Evolutionary conservation across 192 early-diverging fungal genomes (phyloP), one percentile per base, ranked within the genome.

Genomic region (Physocladia obscura): DNA sequence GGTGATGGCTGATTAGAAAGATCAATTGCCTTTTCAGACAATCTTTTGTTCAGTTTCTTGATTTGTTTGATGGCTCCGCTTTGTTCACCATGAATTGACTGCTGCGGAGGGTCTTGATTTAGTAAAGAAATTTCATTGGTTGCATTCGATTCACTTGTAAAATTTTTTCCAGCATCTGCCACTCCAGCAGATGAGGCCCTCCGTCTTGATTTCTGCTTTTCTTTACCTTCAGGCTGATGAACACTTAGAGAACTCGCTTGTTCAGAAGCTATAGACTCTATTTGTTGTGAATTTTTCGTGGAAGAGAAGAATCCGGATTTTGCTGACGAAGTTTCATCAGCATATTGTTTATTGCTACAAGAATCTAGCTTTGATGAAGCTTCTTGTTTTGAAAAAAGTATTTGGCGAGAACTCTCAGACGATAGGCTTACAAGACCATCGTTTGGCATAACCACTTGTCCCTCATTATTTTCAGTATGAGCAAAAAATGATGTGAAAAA

Each of bases 401-500:
- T 15, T 36, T 1, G n/a, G n/a, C n/a, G n/a, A 59, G 11, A 19
- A 19, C 38, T 30, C 38, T 59, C 5, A 19, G 31, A 35, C 17
- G n/a, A 8, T 26, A 30, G 19, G 27, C 26, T 26, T 3, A 36
- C 17, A 59, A 2, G 17, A 31, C 36, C 17, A 17, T 24, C 11
- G 2, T 22, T 15, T 8, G 38, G 40, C 5, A 22, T 17, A 2
- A 15, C 29, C 19, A 44, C 5, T 34, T 3, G 21, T 47, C 15
- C 21, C 35, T n/a, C 29, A 47, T 26, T 27, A 50, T 32, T 22
- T 1, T 57, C 54, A 8, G 19, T 35, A 24, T 65, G 49, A 19
- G 62, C 22, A 26, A 49, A 49, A 22, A 68, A 68, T 3, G 47
- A 68, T 1, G 36, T 19, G 29, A 68, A 68, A 26, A 55, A 55